A percentile compares a stretch with the other conserved stretches of the same genome.
phyloP scores from a whole-genome alignment of 2,329 filamentous ascomycete genomes.

The Colletotrichum siamense region DNA sequence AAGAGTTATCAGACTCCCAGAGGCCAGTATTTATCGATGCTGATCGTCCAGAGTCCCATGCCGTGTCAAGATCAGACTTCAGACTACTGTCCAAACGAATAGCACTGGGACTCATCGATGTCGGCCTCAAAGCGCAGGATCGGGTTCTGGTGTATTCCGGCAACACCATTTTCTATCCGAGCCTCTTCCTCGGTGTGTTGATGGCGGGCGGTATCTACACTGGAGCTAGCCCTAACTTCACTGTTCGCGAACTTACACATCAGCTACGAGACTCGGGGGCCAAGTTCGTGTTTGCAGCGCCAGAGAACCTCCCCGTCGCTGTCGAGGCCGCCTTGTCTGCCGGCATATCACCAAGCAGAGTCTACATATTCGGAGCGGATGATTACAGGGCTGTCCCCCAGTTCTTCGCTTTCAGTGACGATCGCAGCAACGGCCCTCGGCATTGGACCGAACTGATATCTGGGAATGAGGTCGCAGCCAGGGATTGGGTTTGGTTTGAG shows the following conservation, averaged over 20 bases:
- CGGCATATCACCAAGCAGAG: not conserved
- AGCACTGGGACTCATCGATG: not conserved
- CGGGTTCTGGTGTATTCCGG: not conserved
- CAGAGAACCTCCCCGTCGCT: not conserved
- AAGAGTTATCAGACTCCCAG: not conserved
- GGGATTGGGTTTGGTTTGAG: not conserved
- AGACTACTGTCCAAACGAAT: not conserved
- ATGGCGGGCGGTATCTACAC: not conserved
- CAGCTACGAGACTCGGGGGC: not conserved
- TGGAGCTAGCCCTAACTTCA: not conserved
- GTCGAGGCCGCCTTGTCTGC: not conserved
- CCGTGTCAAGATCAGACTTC: not conserved
- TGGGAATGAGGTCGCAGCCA: not conserved
- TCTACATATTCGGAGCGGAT: not conserved
- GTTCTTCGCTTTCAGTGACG: not conserved
- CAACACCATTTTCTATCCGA: not conserved
- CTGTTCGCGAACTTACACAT: not conserved
- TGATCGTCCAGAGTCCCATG: not conserved
- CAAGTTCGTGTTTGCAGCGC: not conserved
- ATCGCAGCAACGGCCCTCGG: not conserved
- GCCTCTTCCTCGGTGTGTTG: not conserved
- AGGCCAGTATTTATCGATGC: not conserved
- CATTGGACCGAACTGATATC: not conserved
- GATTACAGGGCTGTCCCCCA: not conserved
- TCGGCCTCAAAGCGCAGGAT: not conserved